These are phyloP conservation scores for Puya raimondii DNA, from an alignment of 176 grass and related monocot genomes.

Conservation along the genomic window DNA sequence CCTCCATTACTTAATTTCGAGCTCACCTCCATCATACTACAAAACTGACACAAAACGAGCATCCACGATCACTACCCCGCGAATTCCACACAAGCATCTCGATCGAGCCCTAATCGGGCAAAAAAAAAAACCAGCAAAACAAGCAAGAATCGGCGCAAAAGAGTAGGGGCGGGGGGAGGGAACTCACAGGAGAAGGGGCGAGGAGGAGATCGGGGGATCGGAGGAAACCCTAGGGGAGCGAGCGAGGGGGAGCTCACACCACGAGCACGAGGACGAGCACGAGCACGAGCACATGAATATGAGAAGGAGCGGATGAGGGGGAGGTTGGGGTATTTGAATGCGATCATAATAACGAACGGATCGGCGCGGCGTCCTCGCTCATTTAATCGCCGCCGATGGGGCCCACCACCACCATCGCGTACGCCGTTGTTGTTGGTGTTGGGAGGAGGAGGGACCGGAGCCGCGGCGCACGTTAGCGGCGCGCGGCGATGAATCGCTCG, in stretches of 20 bases:
- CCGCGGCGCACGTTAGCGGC: too few species aligned
- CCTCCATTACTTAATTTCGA: neutral
- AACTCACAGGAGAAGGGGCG: constrained; percentile 11
- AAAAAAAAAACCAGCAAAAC: neutral
- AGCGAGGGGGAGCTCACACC: neutral
- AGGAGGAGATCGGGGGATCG: neutral
- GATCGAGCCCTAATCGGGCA: neutral
- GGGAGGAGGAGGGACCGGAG: neutral
- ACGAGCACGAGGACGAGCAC: neutral
- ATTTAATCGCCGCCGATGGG: neutral
- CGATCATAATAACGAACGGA: neutral
- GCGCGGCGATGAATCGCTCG: too few species aligned
- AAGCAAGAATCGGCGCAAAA: neutral
- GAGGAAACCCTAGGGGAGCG: neutral
- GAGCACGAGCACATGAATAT: neutral
- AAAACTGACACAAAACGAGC: too few species aligned
- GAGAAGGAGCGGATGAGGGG: neutral
- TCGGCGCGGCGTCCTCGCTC: neutral
- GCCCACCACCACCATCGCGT: neutral
- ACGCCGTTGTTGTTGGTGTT: neutral
- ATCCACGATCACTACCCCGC: too few species aligned
- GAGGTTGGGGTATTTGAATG: constrained; percentile 1
- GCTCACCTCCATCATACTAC: too few species aligned
- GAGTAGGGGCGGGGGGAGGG: neutral
- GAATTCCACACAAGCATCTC: neutral